Evolutionary conservation across 2,329 filamentous ascomycete genomes (phyloP), one percentile per base, ranked within the genome.

Genomic region (Westerdykella sp.): DNA sequence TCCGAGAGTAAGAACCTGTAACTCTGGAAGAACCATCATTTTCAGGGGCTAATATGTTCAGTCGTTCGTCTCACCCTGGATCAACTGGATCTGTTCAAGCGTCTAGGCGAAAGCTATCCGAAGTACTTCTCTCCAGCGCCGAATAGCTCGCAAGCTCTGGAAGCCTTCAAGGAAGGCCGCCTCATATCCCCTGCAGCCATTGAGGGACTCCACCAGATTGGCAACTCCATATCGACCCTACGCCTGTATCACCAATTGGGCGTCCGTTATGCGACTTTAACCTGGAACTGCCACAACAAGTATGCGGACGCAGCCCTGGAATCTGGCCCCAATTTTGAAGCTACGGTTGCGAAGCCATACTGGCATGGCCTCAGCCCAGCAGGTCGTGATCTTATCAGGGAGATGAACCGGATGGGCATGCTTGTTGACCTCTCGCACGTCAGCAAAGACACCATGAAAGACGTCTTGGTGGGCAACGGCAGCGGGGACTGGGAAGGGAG

Each of bases 351-450:
- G 30, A 69, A 75, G 42, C 78, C 84, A 0, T 69, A 75, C 41
- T 85, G 81, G 78, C 70, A 75, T 43, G 90, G 89, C 1, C 72
- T 96, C 1, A 89, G 84, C 45, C 70, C 74, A 0, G 73, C 74
- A 1, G 90, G 89, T 7, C 76, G 77, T 40, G 60, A 73, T 11
- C 68, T 95, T 0, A 73, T 96, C 23, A 71, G 72, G 15, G 90
- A 96, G 72, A 95, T 96, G 89, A 96, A 96, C 64, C 78, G 90
- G 1, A 72, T 95, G 2, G 90, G 90, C 14, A 88, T 96, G 81
- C 81, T 95, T 18, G 85, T 96, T 30, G 90, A 96, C 61, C 73
- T 95, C 22, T 76, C 84, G 6, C 90, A 95, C 65, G 79, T 81
- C n/a, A 75, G 83, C 54, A 76, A 78, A 42, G 84, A 90, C 45